Conservation (phyloP, 306 rosid species). For the Quercus wislizeni region DNA sequence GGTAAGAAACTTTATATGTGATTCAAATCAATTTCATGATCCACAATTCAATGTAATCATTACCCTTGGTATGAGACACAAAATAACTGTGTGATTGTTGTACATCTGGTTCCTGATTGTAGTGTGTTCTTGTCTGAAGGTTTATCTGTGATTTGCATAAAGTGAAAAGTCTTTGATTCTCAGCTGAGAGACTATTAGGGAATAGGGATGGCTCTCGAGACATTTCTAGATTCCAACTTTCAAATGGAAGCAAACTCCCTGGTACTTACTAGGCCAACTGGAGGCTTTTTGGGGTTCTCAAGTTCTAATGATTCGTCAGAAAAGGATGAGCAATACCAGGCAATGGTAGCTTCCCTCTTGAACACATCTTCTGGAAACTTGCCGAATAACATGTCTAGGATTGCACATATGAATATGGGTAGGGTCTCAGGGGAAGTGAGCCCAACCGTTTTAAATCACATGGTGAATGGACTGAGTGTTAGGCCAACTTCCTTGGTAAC, state of each 20-base stretch:
- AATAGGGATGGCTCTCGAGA: conserved; percentile 9
- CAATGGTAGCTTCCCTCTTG: conserved; percentile 9
- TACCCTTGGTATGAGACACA: neutral
- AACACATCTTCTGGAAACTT: conserved; percentile 4
- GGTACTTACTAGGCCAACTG: neutral
- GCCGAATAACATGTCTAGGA: neutral
- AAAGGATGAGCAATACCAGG: conserved; percentile 21
- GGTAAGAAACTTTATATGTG: too few relatives aligned
- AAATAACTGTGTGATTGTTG: neutral
- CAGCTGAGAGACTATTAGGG: neutral
- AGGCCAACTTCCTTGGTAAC: conserved; percentile 4
- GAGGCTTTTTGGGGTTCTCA: conserved; percentile 14
- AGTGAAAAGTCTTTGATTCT: neutral
- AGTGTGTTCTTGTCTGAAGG: neutral
- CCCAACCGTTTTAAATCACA: neutral
- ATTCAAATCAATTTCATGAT: too few relatives aligned
- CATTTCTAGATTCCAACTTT: conserved; percentile 11
- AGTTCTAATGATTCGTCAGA: conserved; percentile 5
- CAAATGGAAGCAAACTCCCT: conserved; percentile 9
- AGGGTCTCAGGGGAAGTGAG: neutral
- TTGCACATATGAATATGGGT: conserved; percentile 2
- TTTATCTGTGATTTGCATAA: neutral
- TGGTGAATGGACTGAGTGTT: neutral
- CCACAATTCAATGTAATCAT: too few relatives aligned
- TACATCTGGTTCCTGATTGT: neutral